Evolutionary conservation across 2,329 filamentous ascomycete species (phyloP).

Genomic region (Aspergillus candidus): DNA sequence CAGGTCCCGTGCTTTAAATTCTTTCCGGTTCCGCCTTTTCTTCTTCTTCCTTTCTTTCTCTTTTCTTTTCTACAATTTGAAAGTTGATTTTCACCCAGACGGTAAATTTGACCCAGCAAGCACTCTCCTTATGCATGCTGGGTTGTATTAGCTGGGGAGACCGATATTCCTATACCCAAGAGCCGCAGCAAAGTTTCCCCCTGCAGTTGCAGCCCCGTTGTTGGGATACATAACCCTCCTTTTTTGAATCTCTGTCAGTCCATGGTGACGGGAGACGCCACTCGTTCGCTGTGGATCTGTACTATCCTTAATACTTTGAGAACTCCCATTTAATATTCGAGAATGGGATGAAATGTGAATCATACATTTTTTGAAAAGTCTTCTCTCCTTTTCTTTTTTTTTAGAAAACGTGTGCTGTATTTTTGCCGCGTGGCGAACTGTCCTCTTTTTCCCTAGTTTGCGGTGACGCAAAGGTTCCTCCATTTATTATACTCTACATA

Average conservation of each 20-base stretch:
- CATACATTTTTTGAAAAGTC: slow-evolving; percentile 3
- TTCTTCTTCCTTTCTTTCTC: slow-evolving; percentile 21
- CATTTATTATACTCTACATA: neutral
- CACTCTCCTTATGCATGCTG: slow-evolving; percentile 45
- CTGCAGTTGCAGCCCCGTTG: slow-evolving; percentile 46
- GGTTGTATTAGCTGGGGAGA: slow-evolving; percentile 55
- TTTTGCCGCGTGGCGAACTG: no score
- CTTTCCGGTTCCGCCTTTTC: slow-evolving; percentile 13
- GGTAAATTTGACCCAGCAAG: slow-evolving; percentile 55
- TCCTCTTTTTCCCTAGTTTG: no score
- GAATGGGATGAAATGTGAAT: slow-evolving; percentile 20
- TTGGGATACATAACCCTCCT: slow-evolving; percentile 37
- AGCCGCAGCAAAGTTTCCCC: slow-evolving; percentile 42
- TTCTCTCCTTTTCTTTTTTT: slow-evolving; percentile 10
- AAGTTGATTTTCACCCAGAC: slow-evolving; percentile 52
- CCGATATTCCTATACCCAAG: slow-evolving; percentile 43
- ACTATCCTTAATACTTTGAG: slow-evolving; percentile 7
- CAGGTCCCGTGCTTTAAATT: slow-evolving; percentile 17
- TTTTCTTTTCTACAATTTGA: slow-evolving; percentile 41
- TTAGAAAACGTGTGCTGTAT: slow-evolving; percentile 7
- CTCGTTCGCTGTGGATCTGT: no score
- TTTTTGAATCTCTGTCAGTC: slow-evolving; percentile 3
- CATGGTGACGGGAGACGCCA: no score
- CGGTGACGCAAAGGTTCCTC: no score
- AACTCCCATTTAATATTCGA: slow-evolving; percentile 14